phyloP scores from a whole-genome alignment of 164 flowering plant species.

The Vitis amurensis region DNA sequence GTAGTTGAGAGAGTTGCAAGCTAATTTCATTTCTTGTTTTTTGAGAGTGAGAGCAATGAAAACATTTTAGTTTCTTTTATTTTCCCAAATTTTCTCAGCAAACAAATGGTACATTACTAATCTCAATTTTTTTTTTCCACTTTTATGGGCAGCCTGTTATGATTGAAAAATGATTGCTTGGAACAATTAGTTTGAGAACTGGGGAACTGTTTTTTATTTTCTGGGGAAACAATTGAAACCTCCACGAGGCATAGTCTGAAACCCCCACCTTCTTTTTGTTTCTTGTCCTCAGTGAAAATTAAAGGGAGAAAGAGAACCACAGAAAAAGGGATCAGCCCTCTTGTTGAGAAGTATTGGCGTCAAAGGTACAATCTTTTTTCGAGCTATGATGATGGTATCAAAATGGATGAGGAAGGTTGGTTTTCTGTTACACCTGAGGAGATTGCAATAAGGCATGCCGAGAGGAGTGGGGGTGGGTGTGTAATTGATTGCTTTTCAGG shows the following conservation, averaged over 20 bases:
- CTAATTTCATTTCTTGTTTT: too few relatives aligned
- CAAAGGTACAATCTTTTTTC: slow-evolving; percentile 54
- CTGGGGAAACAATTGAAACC: too few relatives aligned
- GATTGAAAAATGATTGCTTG: too few relatives aligned
- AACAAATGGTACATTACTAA: too few relatives aligned
- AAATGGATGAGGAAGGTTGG: slow-evolving; percentile 73
- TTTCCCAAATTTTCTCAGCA: too few relatives aligned
- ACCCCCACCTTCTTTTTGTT: neutral
- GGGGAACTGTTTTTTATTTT: too few relatives aligned
- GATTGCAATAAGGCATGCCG: slow-evolving; percentile 50
- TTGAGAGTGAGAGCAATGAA: too few relatives aligned
- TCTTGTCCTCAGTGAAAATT: slow-evolving; percentile 2
- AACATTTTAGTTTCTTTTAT: too few relatives aligned
- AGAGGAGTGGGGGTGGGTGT: slow-evolving; percentile 34
- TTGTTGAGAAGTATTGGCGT: slow-evolving; percentile 48
- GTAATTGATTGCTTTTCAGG: slow-evolving; percentile 57
- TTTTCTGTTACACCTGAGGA: slow-evolving; percentile 63
- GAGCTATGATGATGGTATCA: slow-evolving; percentile 49
- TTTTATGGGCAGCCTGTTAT: too few relatives aligned
- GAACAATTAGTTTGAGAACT: too few relatives aligned
- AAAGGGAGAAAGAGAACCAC: neutral
- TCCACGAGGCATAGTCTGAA: neutral
- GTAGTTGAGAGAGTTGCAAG: too few relatives aligned
- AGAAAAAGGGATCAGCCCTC: slow-evolving; percentile 28
- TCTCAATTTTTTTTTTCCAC: too few relatives aligned